Evolutionary conservation across 1,284 basidiomycete species (phyloP), one percentile per base, ranked within the genome.

Genomic region (Sanghuangporus baumii): DNA sequence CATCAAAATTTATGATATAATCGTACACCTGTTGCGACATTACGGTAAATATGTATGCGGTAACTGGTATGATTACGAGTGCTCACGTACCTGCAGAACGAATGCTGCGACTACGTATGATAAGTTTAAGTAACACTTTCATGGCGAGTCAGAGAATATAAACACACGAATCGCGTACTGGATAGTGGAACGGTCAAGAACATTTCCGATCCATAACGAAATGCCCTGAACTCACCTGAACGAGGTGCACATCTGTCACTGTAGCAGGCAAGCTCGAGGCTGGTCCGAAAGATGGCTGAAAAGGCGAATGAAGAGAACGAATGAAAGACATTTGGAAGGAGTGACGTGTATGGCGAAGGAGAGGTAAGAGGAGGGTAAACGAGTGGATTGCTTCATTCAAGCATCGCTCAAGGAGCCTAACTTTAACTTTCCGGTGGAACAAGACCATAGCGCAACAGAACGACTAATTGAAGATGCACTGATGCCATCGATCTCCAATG

Each of bases 1-100:
- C 60, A 20, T 55, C 54, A 41, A 61, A n/a, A 18, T 14, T 48
- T 36, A 47, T 55, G 26, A 61, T 46, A 37, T 61, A 61, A 46
- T 61, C 60, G 36, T 41, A 61, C 5, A 55, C n/a, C 60, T 61
- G 11, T 37, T 37, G 34, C 3, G 34, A 8, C 6, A 14, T 3
- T 7, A 3, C 14, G 5, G 20, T 23, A 34, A 51, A 51, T 51
- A 12, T n/a, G 16, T 46, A 51, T 51, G 18, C n/a, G 14, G 9
- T 11, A 26, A 51, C 20, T 23, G 26, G 18, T 23, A 51, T 11
- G 9, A 16, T 26, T 20, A 23, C 36, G 23, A 20, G 47, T 50
- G 14, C 3, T 18, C 41, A 41, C 40, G 6, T 40, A 60, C 59
- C 34, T 55, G 51, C 16, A 61, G 47, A 37, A 37, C 46, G 38